Conservation (phyloP, 768 basidiomycete species). For the Tulasnella sp. region DNA sequence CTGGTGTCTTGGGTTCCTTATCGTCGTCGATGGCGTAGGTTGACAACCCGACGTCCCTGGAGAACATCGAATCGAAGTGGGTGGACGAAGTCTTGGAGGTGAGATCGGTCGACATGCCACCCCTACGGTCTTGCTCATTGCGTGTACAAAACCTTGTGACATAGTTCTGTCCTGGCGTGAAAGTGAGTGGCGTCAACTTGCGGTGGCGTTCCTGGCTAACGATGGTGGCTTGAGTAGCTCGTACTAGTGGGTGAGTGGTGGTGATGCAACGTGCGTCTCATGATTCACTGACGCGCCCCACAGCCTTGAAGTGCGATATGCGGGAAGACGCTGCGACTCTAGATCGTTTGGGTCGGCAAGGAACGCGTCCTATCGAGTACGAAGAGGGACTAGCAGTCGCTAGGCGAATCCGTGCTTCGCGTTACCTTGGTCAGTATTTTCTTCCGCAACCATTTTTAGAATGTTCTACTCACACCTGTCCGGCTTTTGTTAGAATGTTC, state of each 20-base stretch:
- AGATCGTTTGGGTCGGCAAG: conserved; percentile 60
- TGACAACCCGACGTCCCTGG: conserved; percentile 88
- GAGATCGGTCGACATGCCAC: neutral
- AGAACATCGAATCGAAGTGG: conserved; percentile 98
- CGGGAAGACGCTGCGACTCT: conserved; percentile 65
- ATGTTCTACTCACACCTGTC: neutral
- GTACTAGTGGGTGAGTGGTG: conserved; percentile 69
- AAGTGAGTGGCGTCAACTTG: conserved; percentile 36
- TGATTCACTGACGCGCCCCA: neutral
- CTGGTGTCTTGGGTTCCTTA: neutral
- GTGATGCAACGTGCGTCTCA: conserved; percentile 1
- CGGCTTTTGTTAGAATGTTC: conserved; percentile 61
- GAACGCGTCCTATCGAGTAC: conserved; percentile 67
- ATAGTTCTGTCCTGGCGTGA: conserved; percentile 91
- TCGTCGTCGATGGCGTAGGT: conserved; percentile 39
- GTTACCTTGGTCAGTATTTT: conserved; percentile 72
- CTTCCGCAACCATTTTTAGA: neutral
- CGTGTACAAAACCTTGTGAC: neutral
- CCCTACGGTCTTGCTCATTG: neutral
- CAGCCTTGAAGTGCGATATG: conserved; percentile 92
- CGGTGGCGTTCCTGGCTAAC: neutral
- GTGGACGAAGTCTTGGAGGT: conserved; percentile 61
- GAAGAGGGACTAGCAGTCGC: conserved; percentile 85
- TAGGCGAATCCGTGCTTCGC: conserved; percentile 78
- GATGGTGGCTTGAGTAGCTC: conserved; percentile 35